Base-by-base conservation (phyloP, 1,139 yeast species). In the Diutina scorzettiae region DNA sequence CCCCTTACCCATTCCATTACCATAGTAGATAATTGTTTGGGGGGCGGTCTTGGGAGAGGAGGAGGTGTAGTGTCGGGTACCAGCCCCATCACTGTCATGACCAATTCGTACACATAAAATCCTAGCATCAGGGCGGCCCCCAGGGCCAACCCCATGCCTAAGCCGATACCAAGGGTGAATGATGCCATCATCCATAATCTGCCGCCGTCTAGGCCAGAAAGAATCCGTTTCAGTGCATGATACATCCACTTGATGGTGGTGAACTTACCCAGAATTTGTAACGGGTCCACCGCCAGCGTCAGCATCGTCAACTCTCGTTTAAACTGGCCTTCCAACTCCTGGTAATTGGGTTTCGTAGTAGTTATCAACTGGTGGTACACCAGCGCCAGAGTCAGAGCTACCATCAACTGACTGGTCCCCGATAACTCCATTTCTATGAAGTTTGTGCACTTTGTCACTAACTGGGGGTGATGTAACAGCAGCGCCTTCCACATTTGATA, bases 401-500 rank as follows among this genome's bases (percentile, higher is more conserved):
- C 25, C 37, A 32, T 21, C 17, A 32, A 19, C 4, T 23, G 39
- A 28, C 20, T 18, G 24, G 19, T 8, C 12, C 39, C 39, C 27
- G 18, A 16, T n/a, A 11, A 34, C 20, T 34, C 39, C 27, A 23
- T 21, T n/a, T 34, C 39, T 17, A 34, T 34, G 29, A 20, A 34
- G 6, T 21, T 6, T 9, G 25, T 4, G 7, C 19, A 14, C 28
- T 34, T 34, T 12, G 27, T 16, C 11, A 23, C 39, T 8, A 34
- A 23, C n/a, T 34, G 29, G 9, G 24, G 27, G 24, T 21, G 27
- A n/a, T 11, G 17, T 5, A 40, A 25, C 2, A 69, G 60, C 2
- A 68, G 52, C 2, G 69, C 54, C 45, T 66, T 68, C 69, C 71
- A 66, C 30, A 64, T 60, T 47, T 66, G 71, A 44, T 55, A 57